Base-by-base conservation (phyloP, 2,329 filamentous ascomycete genomes). In the Zymoseptoria pseudotritici region DNA sequence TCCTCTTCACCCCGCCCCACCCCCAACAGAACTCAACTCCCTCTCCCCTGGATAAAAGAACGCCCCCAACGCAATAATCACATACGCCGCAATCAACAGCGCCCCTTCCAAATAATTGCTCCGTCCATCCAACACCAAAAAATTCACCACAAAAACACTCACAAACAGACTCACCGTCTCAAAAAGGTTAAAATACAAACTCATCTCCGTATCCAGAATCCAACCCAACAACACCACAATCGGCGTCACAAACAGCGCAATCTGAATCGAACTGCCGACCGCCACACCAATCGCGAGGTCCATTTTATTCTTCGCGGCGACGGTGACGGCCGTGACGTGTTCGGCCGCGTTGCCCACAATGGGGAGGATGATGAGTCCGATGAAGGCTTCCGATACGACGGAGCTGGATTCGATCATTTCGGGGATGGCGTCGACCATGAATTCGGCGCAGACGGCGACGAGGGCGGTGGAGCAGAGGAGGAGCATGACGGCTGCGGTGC, bases 341-440 rank as follows among this genome's bases (percentile, higher is more conserved):
- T 92, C 89, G 13, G 88, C 89, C 2, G 89, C 89, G 68, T 92
- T 92, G 49, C 89, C 88, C n/a, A 91, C 89, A 67, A 92, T 91
- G 8, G 89, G 89, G 4, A 93, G 77, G 56, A 93, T 84, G 67
- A 93, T 91, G 10, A 92, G 80, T 67, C 89, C 89, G 62, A 92
- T 86, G 64, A 93, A 92, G 36, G 88, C 87, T 69, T 89, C 82
- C 63, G 82, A 88, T 61, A 92, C 78, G 11, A 75, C 76, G 21
- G 66, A 59, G 13, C 83, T 85, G 3, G 78, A 74, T 19, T 78
- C 75, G 1, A 88, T 84, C 73, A 92, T 85, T 5, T 79, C 80
- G 56, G 88, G 83, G 65, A 92, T 92, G 46, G 86, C 85, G 64
- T 85, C 82, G 26, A 91, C 89, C 74, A 92, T 84, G 75, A 87